These are phyloP conservation scores for Rhynchospora tenuis DNA, from an alignment of 176 grass and related monocot genomes.

Conservation along the genomic window DNA sequence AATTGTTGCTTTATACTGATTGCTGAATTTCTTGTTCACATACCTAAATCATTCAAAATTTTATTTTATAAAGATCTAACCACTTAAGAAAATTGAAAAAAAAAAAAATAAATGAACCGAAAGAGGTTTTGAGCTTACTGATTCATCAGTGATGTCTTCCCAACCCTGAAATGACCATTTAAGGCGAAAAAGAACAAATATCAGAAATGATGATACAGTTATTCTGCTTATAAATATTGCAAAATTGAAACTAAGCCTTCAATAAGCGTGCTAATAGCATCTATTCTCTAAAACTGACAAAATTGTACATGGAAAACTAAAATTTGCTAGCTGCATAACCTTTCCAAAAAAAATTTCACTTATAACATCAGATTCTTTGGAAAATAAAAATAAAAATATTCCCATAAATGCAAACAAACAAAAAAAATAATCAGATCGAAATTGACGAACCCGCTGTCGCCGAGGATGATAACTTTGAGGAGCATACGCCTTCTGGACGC, in stretches of 20 bases:
- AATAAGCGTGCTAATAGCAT: not conserved
- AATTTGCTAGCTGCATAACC: not conserved
- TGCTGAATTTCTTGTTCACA: slow-evolving; percentile 92
- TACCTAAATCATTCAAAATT: slow-evolving; percentile 40
- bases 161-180: slow-evolving; percentile 47
- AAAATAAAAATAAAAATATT: not conserved
- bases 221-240: not conserved
- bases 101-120: not conserved
- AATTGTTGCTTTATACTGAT: slow-evolving; percentile 94
- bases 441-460: slow-evolving; percentile 78
- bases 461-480: slow-evolving; percentile 99
- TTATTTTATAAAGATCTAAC: not conserved
- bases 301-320: not conserved
- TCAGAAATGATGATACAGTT: slow-evolving; percentile 16
- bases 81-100: not conserved
- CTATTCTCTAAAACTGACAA: not conserved
- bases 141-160: slow-evolving; percentile 94
- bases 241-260: not conserved
- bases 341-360: not conserved
- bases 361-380: not conserved
- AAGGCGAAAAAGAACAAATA: not conserved
- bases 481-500: slow-evolving; percentile 90
- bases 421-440: not conserved
- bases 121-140: slow-evolving; percentile 44
- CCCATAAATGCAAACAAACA: not conserved